Evolutionary conservation across 192 early-diverging fungal genomes (phyloP).

Genomic region (Phycomyces blakesleeanus): DNA sequence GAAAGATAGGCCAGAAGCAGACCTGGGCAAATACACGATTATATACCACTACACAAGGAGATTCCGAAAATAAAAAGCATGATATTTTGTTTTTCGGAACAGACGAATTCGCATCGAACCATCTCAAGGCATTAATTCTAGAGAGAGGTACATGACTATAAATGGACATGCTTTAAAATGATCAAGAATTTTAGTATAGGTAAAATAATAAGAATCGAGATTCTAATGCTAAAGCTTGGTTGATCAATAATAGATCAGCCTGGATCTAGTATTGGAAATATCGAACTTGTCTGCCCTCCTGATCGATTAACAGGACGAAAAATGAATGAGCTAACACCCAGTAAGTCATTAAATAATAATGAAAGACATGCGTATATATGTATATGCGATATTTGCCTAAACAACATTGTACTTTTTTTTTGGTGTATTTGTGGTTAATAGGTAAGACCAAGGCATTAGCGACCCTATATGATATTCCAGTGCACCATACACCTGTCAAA

Average conservation of each 20-base stretch:
- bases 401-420: background rate
- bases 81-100: constrained; percentile 82
- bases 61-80: constrained; percentile 6
- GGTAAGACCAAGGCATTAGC: constrained; percentile 50
- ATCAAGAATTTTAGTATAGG: background rate
- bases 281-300: constrained; percentile 31
- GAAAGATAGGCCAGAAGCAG: no score
- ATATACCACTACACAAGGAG: background rate
- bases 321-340: constrained; percentile 9
- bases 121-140: constrained; percentile 53
- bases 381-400: background rate
- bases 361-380: background rate
- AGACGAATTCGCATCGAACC: constrained; percentile 72
- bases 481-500: constrained; percentile 52
- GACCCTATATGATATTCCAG: constrained; percentile 27
- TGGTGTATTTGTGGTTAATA: constrained; percentile 14
- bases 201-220: no score
- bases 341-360: constrained; percentile 17
- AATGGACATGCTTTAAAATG: background rate
- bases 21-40: no score
- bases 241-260: constrained; percentile 29
- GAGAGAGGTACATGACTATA: constrained; percentile 36
- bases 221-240: constrained; percentile 30
- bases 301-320: constrained; percentile 38
- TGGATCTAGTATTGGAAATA: constrained; percentile 22